Evolutionary conservation across 202 grass and related monocot genomes (phyloP).

Genomic region (Brachypodium distachyon): DNA sequence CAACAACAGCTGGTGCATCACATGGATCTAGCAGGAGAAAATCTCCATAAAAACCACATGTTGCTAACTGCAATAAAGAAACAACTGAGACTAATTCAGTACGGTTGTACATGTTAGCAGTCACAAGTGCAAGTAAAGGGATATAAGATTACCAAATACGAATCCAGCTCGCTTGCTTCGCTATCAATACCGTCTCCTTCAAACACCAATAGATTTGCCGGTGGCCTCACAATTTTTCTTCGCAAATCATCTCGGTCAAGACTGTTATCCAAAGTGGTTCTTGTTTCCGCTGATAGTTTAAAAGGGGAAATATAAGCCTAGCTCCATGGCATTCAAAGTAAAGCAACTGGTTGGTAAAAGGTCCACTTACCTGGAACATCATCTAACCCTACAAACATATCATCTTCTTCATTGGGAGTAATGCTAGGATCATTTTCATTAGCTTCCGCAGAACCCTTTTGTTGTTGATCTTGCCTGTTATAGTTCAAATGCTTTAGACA

Average conservation of each 20-base stretch:
- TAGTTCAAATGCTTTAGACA: constrained; percentile 19
- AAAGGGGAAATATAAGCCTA: constrained; percentile 11
- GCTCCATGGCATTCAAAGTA: constrained; percentile 13
- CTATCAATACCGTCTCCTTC: constrained; percentile 91
- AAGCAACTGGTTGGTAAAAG: constrained; percentile 7
- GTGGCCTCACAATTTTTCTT: constrained; percentile 52
- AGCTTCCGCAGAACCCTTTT: constrained; percentile 48
- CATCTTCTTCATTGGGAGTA: constrained; percentile 47
- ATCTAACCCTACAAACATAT: constrained; percentile 73
- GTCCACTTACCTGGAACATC: constrained; percentile 69
- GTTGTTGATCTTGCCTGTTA: constrained; percentile 69
- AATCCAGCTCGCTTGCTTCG: constrained; percentile 77
- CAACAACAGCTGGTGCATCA: constrained; percentile 72
- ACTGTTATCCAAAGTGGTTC: constrained; percentile 47
- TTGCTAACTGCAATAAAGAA: constrained; percentile 70
- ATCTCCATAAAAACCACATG: constrained; percentile 84
- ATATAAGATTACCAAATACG: constrained; percentile 66
- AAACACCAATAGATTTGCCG: constrained; percentile 92
- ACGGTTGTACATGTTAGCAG: background rate
- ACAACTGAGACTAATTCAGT: constrained; percentile 21
- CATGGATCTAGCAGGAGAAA: constrained; percentile 81
- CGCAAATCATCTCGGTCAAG: constrained; percentile 41
- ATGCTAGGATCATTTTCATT: constrained; percentile 38
- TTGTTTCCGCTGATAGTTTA: constrained; percentile 61
- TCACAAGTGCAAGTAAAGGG: constrained; percentile 8